A percentile compares a stretch with the other conserved stretches of the same genome.
Evolutionary conservation across 257 asterid genomes (phyloP).

Genomic region (Solanum acaule): DNA sequence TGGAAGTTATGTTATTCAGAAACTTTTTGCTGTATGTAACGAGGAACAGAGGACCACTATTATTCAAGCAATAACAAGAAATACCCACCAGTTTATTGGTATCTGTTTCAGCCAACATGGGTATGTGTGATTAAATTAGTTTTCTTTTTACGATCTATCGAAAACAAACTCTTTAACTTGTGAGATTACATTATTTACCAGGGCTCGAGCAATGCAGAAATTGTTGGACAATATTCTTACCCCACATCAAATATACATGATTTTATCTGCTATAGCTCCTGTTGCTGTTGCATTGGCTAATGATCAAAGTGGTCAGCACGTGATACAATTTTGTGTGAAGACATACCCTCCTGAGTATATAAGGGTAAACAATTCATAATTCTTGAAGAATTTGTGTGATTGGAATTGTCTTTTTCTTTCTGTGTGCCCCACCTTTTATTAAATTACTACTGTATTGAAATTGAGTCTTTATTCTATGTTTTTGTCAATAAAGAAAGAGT

Average conservation of each 20-base stretch:
- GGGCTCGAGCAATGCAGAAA: slow-evolving; percentile 44
- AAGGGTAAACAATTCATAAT: slow-evolving; percentile 27
- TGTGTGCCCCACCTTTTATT: not conserved
- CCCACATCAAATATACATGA: slow-evolving; percentile 40
- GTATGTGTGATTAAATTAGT: slow-evolving; percentile 24
- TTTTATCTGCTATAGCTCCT: slow-evolving; percentile 27
- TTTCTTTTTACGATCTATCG: not conserved
- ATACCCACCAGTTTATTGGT: slow-evolving; percentile 22
- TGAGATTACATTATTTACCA: not conserved
- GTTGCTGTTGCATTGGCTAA: slow-evolving; percentile 41
- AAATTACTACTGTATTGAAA: not conserved
- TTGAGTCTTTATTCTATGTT: not conserved
- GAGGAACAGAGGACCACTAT: slow-evolving; percentile 61
- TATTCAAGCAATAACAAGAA: slow-evolving; percentile 25
- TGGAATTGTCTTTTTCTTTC: not conserved
- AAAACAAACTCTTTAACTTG: not conserved
- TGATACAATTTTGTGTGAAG: slow-evolving; percentile 39
- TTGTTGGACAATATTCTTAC: slow-evolving; percentile 46
- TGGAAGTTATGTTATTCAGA: slow-evolving; percentile 48
- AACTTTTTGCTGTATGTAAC: slow-evolving; percentile 41
- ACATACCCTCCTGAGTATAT: slow-evolving; percentile 43
- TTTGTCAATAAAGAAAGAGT: not conserved
- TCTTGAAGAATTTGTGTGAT: not conserved
- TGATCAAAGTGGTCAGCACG: slow-evolving; percentile 66
- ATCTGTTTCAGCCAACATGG: slow-evolving; percentile 44